Conservation (phyloP, 495 filamentous ascomycete genomes). For the Saxophila tyrrhenica region DNA sequence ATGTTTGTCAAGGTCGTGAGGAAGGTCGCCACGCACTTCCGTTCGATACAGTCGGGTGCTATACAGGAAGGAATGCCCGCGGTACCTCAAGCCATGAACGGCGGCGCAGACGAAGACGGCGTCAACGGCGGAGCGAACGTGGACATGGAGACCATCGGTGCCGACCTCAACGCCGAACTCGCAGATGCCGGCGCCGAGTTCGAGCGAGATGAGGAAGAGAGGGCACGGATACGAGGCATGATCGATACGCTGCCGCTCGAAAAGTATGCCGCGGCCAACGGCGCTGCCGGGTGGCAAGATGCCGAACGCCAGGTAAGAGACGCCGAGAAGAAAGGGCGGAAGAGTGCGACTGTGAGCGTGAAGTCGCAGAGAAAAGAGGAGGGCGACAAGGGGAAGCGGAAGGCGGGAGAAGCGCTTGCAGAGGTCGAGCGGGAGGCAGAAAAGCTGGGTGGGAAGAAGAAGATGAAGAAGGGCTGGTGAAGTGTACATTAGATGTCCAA, state of each 20-base stretch:
- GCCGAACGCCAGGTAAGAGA: slow-evolving; percentile 68
- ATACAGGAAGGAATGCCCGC: slow-evolving; percentile 59
- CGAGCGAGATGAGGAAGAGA: slow-evolving; percentile 43
- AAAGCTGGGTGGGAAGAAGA: slow-evolving; percentile 43
- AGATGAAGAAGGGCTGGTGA: slow-evolving; percentile 38
- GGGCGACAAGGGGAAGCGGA: slow-evolving; percentile 49
- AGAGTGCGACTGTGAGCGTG: slow-evolving; percentile 58
- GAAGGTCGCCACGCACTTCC: slow-evolving; percentile 70
- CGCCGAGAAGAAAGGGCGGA: slow-evolving; percentile 41
- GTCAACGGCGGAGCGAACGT: slow-evolving; percentile 17
- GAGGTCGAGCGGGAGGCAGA: slow-evolving; percentile 52
- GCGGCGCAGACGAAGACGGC: slow-evolving; percentile 46
- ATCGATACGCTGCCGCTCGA: slow-evolving; percentile 84
- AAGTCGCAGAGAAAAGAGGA: slow-evolving; percentile 47
- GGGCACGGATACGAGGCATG: slow-evolving; percentile 67
- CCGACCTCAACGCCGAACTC: slow-evolving; percentile 72
- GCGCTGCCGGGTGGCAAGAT: slow-evolving; percentile 63
- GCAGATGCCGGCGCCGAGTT: slow-evolving; percentile 71
- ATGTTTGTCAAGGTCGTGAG: slow-evolving; percentile 95
- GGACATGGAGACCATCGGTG: slow-evolving; percentile 41
- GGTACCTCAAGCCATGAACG: slow-evolving; percentile 32
- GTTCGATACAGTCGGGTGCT: slow-evolving; percentile 58
- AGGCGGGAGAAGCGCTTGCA: slow-evolving; percentile 58
- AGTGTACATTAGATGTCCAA: too few relatives aligned
- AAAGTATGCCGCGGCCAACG: slow-evolving; percentile 57